Conservation (phyloP, 257 asterid genomes). For the Rehmannia glutinosa region DNA sequence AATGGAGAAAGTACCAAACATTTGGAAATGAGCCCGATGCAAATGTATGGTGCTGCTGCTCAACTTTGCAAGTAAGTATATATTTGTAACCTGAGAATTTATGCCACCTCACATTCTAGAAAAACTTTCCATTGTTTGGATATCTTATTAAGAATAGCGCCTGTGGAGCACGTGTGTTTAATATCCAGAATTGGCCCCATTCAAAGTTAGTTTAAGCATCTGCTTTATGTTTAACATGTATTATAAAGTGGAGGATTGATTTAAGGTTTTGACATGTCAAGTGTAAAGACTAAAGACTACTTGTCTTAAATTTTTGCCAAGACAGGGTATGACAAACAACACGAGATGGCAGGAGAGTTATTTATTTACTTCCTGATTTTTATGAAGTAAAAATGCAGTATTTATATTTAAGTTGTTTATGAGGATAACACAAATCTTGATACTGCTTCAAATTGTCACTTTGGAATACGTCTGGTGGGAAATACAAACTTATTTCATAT, state of each 20-base stretch:
- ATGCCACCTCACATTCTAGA: slow-evolving; percentile 1
- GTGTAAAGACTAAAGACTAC: neutral
- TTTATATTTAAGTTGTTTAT: neutral
- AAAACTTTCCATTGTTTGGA: neutral
- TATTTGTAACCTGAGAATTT: slow-evolving; percentile 8
- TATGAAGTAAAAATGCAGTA: neutral
- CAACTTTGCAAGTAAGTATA: slow-evolving; percentile 76
- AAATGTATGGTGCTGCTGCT: slow-evolving; percentile 62
- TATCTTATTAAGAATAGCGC: slow-evolving; percentile 2
- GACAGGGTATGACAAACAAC: neutral
- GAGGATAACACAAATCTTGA: no score
- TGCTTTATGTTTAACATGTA: neutral
- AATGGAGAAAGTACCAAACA: slow-evolving; percentile 42
- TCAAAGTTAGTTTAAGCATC: neutral
- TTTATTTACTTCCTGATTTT: neutral
- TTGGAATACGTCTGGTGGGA: no score
- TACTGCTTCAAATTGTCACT: no score
- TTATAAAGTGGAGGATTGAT: neutral
- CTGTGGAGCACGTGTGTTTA: neutral
- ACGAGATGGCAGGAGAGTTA: neutral
- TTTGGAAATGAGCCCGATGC: slow-evolving; percentile 59
- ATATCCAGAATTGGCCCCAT: neutral
- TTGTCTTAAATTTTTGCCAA: neutral
- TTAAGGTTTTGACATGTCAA: neutral
- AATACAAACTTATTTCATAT: no score